Percentiles rank a stretch among this genome's conserved stretches.
phyloP scores from a whole-genome alignment of 1,139 yeast genomes.

The Candida glucosophila region DNA sequence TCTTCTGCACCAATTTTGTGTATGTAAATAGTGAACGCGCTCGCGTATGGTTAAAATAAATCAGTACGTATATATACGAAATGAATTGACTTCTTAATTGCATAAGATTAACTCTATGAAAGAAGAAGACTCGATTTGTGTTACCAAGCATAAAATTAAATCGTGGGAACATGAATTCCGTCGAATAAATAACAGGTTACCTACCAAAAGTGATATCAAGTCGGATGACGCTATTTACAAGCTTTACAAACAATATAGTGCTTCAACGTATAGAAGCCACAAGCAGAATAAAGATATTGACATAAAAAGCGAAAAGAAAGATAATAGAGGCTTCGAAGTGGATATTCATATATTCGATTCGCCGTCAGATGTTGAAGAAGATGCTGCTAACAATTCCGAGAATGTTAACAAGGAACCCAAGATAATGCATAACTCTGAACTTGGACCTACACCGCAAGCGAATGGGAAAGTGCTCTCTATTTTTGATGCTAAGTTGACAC shows the following conservation, averaged over 20 bases:
- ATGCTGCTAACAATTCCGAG: slow-evolving; percentile 4
- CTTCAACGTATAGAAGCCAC: slow-evolving; percentile 11
- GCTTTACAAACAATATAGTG: slow-evolving; percentile 37
- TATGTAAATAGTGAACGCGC: no score
- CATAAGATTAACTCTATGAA: no score
- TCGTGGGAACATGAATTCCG: slow-evolving; percentile 53
- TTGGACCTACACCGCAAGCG: slow-evolving; percentile 75
- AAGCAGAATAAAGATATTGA: neutral
- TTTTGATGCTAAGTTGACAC: slow-evolving; percentile 44
- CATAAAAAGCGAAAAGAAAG: neutral
- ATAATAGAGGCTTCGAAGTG: slow-evolving; percentile 1
- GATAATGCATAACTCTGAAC: no score
- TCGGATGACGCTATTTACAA: slow-evolving; percentile 30
- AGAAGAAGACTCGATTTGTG: slow-evolving; percentile 3
- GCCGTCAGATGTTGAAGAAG: slow-evolving; percentile 4
- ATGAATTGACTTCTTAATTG: no score
- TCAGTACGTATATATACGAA: no score
- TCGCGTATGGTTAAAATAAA: no score
- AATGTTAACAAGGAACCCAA: slow-evolving; percentile 2
- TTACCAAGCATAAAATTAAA: slow-evolving; percentile 41
- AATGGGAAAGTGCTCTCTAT: slow-evolving; percentile 62
- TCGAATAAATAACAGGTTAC: slow-evolving; percentile 35
- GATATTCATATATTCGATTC: slow-evolving; percentile 4
- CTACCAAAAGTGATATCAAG: slow-evolving; percentile 48
- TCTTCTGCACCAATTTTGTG: no score